Conservation (phyloP, 1,284 basidiomycete species). For the Xerocomus minutiporus region DNA sequence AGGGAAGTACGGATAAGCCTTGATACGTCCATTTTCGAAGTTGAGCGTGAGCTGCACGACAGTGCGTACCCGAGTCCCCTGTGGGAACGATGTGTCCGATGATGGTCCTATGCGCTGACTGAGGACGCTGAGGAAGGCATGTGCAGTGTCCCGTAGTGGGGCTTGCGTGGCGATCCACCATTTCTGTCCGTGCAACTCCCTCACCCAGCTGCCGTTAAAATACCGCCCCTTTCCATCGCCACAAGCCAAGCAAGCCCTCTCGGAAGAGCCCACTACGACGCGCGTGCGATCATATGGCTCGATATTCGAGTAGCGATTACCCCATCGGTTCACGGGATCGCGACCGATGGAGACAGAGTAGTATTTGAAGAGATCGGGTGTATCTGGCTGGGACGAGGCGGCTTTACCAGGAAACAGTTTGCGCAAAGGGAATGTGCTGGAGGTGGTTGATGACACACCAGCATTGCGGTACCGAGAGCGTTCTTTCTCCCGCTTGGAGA, state of each 20-base stretch:
- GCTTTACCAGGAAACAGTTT: conserved; percentile 23
- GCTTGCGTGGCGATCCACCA: conserved; percentile 85
- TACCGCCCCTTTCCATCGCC: conserved; percentile 46
- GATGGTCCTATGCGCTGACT: conserved; percentile 46
- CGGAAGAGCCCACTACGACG: conserved; percentile 11
- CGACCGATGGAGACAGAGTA: conserved; percentile 55
- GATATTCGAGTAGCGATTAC: conserved; percentile 72
- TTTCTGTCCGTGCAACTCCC: conserved; percentile 61
- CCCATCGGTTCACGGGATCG: conserved; percentile 39
- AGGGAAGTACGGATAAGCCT: conserved; percentile 77
- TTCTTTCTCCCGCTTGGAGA: conserved; percentile 26
- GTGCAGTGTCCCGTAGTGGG: conserved; percentile 62
- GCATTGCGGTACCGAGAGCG: conserved; percentile 20
- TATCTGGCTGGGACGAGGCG: conserved; percentile 27
- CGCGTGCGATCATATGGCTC: conserved; percentile 64
- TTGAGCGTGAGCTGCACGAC: conserved; percentile 76
- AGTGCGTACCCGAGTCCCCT: conserved; percentile 52
- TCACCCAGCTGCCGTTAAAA: conserved; percentile 81
- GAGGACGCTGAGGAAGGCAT: conserved; percentile 71
- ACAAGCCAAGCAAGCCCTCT: conserved; percentile 16
- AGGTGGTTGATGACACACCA: not conserved
- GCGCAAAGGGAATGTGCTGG: conserved; percentile 5
- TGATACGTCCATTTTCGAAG: conserved; percentile 59
- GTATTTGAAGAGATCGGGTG: conserved; percentile 33
- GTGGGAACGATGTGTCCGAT: conserved; percentile 13